Evolutionary conservation across 2,329 filamentous ascomycete species (phyloP).

Genomic region (Botrytis deweyae): DNA sequence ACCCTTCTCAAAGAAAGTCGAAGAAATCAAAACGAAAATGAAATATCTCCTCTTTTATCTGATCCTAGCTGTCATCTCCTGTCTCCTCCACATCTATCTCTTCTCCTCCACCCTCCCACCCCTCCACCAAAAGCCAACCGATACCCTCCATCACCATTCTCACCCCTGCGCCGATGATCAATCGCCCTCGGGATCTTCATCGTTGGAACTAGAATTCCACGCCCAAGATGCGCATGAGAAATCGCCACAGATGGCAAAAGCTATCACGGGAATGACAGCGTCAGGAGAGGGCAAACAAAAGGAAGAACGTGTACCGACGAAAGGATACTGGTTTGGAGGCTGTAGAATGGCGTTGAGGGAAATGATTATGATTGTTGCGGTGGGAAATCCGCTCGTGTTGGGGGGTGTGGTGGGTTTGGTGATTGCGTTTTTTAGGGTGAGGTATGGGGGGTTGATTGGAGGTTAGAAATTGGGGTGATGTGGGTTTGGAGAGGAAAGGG

Average conservation of each 20-base stretch:
- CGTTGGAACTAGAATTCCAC: background rate
- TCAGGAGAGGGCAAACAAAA: no score
- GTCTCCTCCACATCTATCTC: slow-evolving; percentile 8
- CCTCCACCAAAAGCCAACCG: no score
- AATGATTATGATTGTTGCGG: background rate
- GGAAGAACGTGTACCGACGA: background rate
- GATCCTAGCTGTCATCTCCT: background rate
- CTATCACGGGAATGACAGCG: no score
- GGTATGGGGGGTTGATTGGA: background rate
- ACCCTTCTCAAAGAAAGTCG: background rate
- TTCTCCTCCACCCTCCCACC: background rate
- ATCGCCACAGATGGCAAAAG: no score
- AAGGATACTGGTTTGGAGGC: background rate
- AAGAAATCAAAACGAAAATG: background rate
- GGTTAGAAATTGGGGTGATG: background rate
- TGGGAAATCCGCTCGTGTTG: background rate
- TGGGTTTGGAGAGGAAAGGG: background rate
- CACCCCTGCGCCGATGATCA: background rate
- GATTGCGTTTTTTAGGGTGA: background rate
- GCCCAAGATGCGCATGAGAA: no score
- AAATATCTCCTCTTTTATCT: background rate
- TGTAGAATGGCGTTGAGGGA: background rate
- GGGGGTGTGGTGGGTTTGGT: background rate
- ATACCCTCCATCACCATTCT: background rate
- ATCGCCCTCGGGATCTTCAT: background rate